Evolutionary conservation across 2,329 filamentous ascomycete species (phyloP), one percentile per base, ranked within the genome.

Genomic region (Ascochyta rabiei): DNA sequence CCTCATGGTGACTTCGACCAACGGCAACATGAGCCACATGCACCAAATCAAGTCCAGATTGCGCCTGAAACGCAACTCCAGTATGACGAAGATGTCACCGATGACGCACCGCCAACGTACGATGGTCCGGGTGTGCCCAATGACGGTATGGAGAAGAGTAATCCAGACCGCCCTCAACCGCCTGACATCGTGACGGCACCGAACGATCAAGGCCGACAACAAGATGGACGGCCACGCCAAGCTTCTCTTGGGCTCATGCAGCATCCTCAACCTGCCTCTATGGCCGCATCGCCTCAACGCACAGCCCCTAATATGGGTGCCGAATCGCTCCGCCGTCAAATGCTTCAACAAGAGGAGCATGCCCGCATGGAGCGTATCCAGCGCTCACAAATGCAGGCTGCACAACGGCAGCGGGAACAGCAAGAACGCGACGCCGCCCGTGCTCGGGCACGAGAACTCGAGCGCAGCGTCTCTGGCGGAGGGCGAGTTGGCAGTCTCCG

Each of bases 241-340:
- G 44, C 65, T 12, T 74, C 71, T 1, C 59, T 74, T 8, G 67
- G 63, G 6, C 65, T 74, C n/a, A 60, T 75, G 18, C 71, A 74
- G 46, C 72, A 75, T 43, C 72, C 72, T 10, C 71, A 74, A 40
- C 72, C 72, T n/a, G 70, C 72, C 7, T 72, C 71, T 6, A 75
- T 75, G 72, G 71, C 72, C 16, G 72, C 72, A n/a, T 73, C 71
- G 1, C 72, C 72, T 9, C 66, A 71, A 31, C 71, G 69, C 41
- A 68, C 69, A n/a, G 62, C 62, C 12, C 67, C 67, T 13, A 70
- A 75, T 41, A 75, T 75, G 72, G 72, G 72, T 16, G 67, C 72
- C 46, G 70, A 73, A 35, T 70, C 68, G 26, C 61, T 75, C 1
- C 71, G 70, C 30, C 68, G 64, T 13, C 71, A 74, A 42, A 65